Evolutionary conservation across 1,284 basidiomycete species (phyloP), one percentile per base, ranked within the genome.

Genomic region (Cystobasidium slooffiae): DNA sequence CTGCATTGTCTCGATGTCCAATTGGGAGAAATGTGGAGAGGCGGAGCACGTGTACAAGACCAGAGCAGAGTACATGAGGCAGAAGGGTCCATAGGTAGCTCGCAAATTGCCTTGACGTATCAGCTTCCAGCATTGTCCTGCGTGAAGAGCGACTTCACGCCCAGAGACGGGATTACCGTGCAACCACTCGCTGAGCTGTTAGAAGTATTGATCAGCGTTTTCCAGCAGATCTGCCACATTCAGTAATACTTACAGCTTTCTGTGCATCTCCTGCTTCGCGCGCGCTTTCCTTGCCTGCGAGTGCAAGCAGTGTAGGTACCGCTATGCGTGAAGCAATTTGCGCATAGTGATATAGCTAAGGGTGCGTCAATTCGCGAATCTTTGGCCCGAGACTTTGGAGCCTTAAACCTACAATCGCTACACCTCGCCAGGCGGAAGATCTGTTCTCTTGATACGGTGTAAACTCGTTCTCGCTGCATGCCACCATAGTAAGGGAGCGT

Each of bases 141-240:
- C 62, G 43, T 65, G 62, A 14, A 65, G 43, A 44, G 44, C 62
- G 6, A 65, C 62, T 37, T 47, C 46, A 20, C 62, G 62, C 2
- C 46, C 62, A 12, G 51, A 52, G 6, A 65, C 62, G 14, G 62
- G 18, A 39, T 65, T 65, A 14, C 37, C 31, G 44, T 20, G 16
- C 44, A 65, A 22, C 62, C 62, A 65, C n/a, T 65, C 62, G 18
- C 18, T 52, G 8, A 65, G 62, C 44, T 65, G 53, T 31, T 31
- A 31, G 31, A 31, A 31, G 31, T 31, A 31, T 31, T 31, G 31
- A 31, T 31, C 31, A 31, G 31, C 31, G 31, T 31, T 31, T 31
- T 5, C 31, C 31, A 31, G 31, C 31, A 31, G 31, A 31, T 31
- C 1, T 31, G 31, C 31, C 31, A 31, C 31, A 31, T 5, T 31